A percentile compares a stretch with the other conserved stretches of the same genome.
phyloP scores from a whole-genome alignment of 805 yeast genomes.

The Ogataea pignaliae region DNA sequence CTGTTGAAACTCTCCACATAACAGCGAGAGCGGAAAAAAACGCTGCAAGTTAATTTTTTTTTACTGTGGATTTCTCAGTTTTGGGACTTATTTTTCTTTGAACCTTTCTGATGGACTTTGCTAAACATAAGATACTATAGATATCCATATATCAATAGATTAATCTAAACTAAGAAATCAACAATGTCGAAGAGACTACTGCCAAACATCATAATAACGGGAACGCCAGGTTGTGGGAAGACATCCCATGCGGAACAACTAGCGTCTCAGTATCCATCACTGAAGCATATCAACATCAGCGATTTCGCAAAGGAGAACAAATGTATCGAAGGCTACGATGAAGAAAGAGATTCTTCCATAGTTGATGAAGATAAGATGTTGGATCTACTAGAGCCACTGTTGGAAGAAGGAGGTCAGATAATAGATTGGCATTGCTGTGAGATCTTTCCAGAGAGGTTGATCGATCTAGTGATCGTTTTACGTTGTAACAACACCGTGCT shows the following conservation, averaged over 20 bases:
- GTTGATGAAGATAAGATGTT: slow-evolving; percentile 89
- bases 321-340: slow-evolving; percentile 82
- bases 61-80: too few species aligned
- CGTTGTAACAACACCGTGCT: slow-evolving; percentile 69
- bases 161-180: too few species aligned
- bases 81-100: too few species aligned
- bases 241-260: slow-evolving; percentile 63
- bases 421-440: slow-evolving; percentile 99
- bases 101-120: not conserved
- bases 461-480: slow-evolving; percentile 88
- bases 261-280: slow-evolving; percentile 45
- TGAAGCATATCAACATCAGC: slow-evolving; percentile 61
- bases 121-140: not conserved
- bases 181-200: slow-evolving; percentile 29
- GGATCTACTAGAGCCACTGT: slow-evolving; percentile 73
- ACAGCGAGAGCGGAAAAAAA: too few species aligned
- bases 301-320: slow-evolving; percentile 75
- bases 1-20: too few species aligned
- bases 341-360: slow-evolving; percentile 75
- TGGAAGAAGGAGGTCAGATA: slow-evolving; percentile 82
- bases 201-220: slow-evolving; percentile 86
- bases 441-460: slow-evolving; percentile 85
- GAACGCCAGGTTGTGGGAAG: slow-evolving; percentile 93
- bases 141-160: not conserved
- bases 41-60: too few species aligned